Percentiles rank a stretch among this genome's conserved stretches.
phyloP scores from a whole-genome alignment of 495 filamentous ascomycete species.

The Lasiosphaeriaceae sp. region DNA sequence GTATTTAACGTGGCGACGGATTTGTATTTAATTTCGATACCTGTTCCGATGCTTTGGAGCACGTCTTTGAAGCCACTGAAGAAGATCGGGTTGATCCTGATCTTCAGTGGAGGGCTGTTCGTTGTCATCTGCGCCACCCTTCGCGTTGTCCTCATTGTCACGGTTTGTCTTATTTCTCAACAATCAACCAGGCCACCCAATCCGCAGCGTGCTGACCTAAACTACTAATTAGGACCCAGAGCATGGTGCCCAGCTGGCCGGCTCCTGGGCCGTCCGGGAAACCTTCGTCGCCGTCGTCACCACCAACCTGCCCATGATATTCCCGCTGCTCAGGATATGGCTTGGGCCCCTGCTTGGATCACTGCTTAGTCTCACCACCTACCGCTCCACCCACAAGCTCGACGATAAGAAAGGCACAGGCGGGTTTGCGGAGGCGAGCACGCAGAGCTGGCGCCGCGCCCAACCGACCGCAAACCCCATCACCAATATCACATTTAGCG shows the following conservation, averaged over 20 bases:
- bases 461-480: too few species aligned
- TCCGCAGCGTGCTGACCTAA: too few species aligned
- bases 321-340: constrained; percentile 46
- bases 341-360: constrained; percentile 33
- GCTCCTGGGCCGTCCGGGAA: constrained; percentile 50
- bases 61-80: not conserved
- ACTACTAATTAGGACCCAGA: constrained; percentile 32
- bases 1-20: not conserved
- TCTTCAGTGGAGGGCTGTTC: not conserved
- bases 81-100: not conserved
- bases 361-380: too few species aligned
- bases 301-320: constrained; percentile 52
- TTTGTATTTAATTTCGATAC: not conserved
- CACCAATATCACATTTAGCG: too few species aligned
- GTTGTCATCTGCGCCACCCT: not conserved
- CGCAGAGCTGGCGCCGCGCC: too few species aligned
- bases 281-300: constrained; percentile 50
- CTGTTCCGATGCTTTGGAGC: not conserved
- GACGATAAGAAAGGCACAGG: too few species aligned
- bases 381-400: too few species aligned
- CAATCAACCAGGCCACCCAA: too few species aligned
- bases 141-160: not conserved
- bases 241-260: constrained; percentile 44
- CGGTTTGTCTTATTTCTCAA: not conserved
- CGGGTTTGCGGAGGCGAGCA: too few species aligned